A percentile compares a stretch with the other conserved stretches of the same genome.
phyloP scores from a whole-genome alignment of 2,329 filamentous ascomycete species.

The Lachnellula occidentalis region DNA sequence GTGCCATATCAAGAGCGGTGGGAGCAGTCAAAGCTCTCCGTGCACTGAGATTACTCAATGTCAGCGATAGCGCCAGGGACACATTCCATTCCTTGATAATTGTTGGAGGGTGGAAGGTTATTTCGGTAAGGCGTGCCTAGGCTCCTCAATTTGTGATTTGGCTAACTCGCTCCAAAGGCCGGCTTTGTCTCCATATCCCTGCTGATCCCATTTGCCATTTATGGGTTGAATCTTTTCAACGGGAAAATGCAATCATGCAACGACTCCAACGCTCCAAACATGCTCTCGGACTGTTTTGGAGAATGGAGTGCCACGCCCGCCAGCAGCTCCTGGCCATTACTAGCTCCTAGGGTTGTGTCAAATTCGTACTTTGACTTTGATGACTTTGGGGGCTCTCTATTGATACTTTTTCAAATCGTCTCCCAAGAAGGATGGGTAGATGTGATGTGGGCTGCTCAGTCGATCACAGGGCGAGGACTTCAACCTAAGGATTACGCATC shows the following conservation, averaged over 20 bases:
- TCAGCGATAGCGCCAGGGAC: constrained; percentile 90
- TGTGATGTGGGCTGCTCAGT: constrained; percentile 79
- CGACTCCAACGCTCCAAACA: constrained; percentile 54
- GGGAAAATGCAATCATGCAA: constrained; percentile 79
- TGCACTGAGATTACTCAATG: constrained; percentile 84
- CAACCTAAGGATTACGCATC: constrained; percentile 67
- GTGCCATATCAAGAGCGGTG: constrained; percentile 80
- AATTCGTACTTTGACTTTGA: constrained; percentile 92
- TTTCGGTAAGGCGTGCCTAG: constrained; percentile 37
- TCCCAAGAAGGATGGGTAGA: constrained; percentile 98
- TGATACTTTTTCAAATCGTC: constrained; percentile 97
- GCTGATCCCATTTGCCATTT: constrained; percentile 93
- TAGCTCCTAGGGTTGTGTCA: constrained; percentile 72
- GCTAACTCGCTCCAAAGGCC: constrained; percentile 41
- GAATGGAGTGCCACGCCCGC: constrained; percentile 76
- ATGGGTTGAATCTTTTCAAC: constrained; percentile 88
- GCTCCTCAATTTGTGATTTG: background rate
- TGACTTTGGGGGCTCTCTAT: constrained; percentile 86
- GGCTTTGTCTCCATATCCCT: constrained; percentile 92
- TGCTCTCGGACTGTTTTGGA: constrained; percentile 71
- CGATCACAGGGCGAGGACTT: constrained; percentile 68
- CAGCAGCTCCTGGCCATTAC: constrained; percentile 67
- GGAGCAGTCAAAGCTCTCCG: constrained; percentile 96
- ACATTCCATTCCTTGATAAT: constrained; percentile 97
- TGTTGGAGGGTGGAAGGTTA: constrained; percentile 87